phyloP scores from a whole-genome alignment of 2,329 filamentous ascomycete genomes.

The Ustilaginoidea virens region DNA sequence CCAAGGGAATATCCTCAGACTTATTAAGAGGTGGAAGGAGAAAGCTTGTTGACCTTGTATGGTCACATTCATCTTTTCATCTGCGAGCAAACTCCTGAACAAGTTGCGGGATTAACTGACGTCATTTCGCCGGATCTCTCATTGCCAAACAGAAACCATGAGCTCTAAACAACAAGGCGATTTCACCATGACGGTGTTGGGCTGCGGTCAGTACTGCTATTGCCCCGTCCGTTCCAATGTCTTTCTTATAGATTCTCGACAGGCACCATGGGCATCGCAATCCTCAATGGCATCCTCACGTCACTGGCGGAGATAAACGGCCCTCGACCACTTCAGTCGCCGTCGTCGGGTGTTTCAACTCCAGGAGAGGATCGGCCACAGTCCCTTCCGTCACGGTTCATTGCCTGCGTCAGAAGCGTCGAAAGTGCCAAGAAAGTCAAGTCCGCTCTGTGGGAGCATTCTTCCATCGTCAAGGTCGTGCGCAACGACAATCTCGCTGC shows the following conservation, averaged over 20 bases:
- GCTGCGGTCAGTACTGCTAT: slow-evolving; percentile 48
- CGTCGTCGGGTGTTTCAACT: slow-evolving; percentile 25
- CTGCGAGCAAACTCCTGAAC: too few relatives aligned
- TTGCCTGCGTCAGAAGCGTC: slow-evolving; percentile 63
- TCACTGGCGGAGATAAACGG: slow-evolving; percentile 43
- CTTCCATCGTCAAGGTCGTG: slow-evolving; percentile 46
- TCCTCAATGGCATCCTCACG: slow-evolving; percentile 63
- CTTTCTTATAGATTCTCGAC: neutral
- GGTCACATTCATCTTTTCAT: too few relatives aligned
- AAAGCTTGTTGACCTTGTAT: too few relatives aligned
- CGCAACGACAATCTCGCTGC: slow-evolving; percentile 58
- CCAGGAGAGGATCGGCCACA: slow-evolving; percentile 33
- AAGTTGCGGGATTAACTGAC: too few relatives aligned
- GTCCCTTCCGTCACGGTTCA: slow-evolving; percentile 57
- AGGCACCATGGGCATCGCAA: slow-evolving; percentile 78
- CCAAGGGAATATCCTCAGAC: too few relatives aligned
- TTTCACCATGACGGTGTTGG: slow-evolving; percentile 65
- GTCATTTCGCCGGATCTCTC: too few relatives aligned
- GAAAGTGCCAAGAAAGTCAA: slow-evolving; percentile 55
- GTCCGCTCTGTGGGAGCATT: slow-evolving; percentile 47
- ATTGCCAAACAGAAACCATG: slow-evolving; percentile 2
- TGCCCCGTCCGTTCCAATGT: slow-evolving; percentile 1
- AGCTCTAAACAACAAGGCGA: slow-evolving; percentile 22
- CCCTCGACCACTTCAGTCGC: slow-evolving; percentile 28
- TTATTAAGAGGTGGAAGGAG: too few relatives aligned